These are phyloP conservation scores for Cladosporium sp. DNA, from an alignment of 2,329 filamentous ascomycete species.

Conservation along the genomic window DNA sequence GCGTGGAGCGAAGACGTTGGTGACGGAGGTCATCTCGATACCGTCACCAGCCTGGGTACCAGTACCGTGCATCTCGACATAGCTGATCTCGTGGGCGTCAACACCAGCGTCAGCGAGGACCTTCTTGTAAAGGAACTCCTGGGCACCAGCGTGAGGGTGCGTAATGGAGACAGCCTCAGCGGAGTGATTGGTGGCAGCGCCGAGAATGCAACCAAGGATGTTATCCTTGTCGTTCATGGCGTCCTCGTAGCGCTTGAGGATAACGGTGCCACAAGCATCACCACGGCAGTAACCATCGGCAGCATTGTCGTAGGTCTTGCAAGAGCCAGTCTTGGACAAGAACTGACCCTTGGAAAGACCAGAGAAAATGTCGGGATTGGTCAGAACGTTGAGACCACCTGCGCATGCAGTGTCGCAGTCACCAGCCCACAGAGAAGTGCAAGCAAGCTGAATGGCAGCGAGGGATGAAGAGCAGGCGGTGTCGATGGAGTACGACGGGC, in stretches of 20 bases:
- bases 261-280: constrained; percentile 68
- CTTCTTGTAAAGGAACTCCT: constrained; percentile 65
- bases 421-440: constrained; percentile 67
- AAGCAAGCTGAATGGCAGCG: constrained; percentile 67
- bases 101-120: constrained; percentile 70
- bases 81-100: constrained; percentile 71
- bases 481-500: constrained; percentile 68
- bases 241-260: constrained; percentile 76
- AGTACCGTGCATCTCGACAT: constrained; percentile 87
- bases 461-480: constrained; percentile 76
- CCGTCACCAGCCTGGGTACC: constrained; percentile 82
- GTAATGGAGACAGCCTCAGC: constrained; percentile 79
- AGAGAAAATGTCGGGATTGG: constrained; percentile 75
- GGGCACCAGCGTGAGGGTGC: constrained; percentile 72
- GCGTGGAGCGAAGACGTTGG: constrained; percentile 56
- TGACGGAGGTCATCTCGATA: constrained; percentile 76
- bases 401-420: constrained; percentile 79
- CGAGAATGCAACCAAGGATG: constrained; percentile 69
- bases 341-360: constrained; percentile 74
- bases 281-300: constrained; percentile 81
- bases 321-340: constrained; percentile 69
- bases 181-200: constrained; percentile 74
- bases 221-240: constrained; percentile 70
- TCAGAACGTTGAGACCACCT: constrained; percentile 73
- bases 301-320: constrained; percentile 75